Conservation (phyloP, 495 filamentous ascomycete species). For the Tuber microsphaerosporum region DNA sequence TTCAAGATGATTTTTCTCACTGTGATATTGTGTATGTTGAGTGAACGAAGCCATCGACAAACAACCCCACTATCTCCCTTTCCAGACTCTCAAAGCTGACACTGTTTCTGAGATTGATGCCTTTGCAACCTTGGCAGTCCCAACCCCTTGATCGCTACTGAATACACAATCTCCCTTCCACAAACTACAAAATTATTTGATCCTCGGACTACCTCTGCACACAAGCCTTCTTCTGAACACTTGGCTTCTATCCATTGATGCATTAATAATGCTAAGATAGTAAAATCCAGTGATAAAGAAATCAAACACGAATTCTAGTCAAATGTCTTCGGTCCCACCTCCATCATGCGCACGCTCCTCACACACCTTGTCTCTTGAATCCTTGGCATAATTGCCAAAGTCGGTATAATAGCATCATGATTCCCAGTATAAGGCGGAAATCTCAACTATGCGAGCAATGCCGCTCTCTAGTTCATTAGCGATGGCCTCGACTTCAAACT, state of each 20-base stretch:
- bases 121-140: too few species aligned
- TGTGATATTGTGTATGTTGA: too few species aligned
- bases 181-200: neutral
- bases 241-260: too few species aligned
- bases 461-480: neutral
- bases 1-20: too few species aligned
- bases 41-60: too few species aligned
- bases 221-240: neutral
- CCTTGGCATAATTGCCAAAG: conserved; percentile 46
- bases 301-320: conserved; percentile 42
- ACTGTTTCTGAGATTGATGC: too few species aligned
- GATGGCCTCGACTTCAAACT: conserved; percentile 43
- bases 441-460: neutral
- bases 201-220: neutral
- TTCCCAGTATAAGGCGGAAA: neutral
- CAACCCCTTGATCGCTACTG: neutral
- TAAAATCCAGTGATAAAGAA: conserved; percentile 41
- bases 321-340: conserved; percentile 49
- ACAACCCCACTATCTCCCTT: too few species aligned
- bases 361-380: conserved; percentile 46
- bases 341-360: conserved; percentile 46
- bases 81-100: too few species aligned
- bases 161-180: neutral
- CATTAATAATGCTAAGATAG: neutral
- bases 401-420: conserved; percentile 45